Conservation (phyloP, 2,329 filamentous ascomycete genomes). For the Fusarium setosum region DNA sequence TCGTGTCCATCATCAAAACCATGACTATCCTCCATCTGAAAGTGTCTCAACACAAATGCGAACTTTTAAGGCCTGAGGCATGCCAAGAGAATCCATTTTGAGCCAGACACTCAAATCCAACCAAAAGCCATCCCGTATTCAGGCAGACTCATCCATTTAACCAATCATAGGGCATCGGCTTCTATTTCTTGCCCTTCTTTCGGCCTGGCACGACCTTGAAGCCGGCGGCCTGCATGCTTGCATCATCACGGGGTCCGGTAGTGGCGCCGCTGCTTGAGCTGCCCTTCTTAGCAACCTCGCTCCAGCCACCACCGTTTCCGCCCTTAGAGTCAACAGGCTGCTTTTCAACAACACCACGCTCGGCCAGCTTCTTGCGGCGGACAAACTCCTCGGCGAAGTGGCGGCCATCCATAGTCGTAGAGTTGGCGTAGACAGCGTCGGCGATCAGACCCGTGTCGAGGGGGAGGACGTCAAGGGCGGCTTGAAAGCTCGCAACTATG, state of each 20-base stretch:
- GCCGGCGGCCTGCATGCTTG: slow-evolving; percentile 62
- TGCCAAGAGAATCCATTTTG: background rate
- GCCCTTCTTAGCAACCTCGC: slow-evolving; percentile 96
- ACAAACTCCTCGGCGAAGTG: slow-evolving; percentile 97
- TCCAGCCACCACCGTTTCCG: slow-evolving; percentile 80
- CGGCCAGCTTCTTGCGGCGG: slow-evolving; percentile 90
- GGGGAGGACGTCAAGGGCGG: slow-evolving; percentile 79
- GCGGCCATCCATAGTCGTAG: slow-evolving; percentile 89
- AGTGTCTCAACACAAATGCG: background rate
- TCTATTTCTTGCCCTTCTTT: slow-evolving; percentile 88
- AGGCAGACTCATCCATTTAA: slow-evolving; percentile 19
- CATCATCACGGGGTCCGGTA: slow-evolving; percentile 55
- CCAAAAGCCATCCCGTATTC: background rate
- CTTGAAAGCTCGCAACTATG: slow-evolving; percentile 83
- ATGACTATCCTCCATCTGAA: background rate
- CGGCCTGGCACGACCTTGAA: slow-evolving; percentile 94
- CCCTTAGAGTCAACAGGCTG: slow-evolving; percentile 65
- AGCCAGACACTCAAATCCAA: background rate
- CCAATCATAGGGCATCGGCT: slow-evolving; percentile 12
- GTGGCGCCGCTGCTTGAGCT: slow-evolving; percentile 49
- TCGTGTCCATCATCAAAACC: slow-evolving; percentile 4
- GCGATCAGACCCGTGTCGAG: slow-evolving; percentile 84
- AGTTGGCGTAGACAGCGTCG: slow-evolving; percentile 88
- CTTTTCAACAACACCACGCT: slow-evolving; percentile 88
- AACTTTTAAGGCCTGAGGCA: background rate